These are phyloP conservation scores for Xylariaceae sp. DNA, from an alignment of 2,329 filamentous ascomycete genomes.

Conservation along the genomic window DNA sequence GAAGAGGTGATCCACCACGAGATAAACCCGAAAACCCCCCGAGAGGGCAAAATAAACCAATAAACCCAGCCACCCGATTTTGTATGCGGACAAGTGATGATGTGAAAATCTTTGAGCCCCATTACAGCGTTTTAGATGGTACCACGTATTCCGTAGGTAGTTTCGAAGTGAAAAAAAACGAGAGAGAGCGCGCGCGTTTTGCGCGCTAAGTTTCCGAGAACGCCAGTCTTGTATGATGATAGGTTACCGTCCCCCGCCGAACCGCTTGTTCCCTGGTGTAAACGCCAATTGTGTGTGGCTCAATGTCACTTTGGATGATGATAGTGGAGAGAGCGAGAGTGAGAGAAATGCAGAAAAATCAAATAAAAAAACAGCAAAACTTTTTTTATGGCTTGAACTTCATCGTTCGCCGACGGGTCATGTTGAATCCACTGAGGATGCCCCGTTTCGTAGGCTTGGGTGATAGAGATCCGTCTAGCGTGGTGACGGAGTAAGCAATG, in stretches of 20 bases:
- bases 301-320: slow-evolving; percentile 3
- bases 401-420: slow-evolving; percentile 39
- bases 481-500: slow-evolving; percentile 21
- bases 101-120: slow-evolving; percentile 1
- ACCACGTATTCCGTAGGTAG: slow-evolving; percentile 1
- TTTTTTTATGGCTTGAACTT: slow-evolving; percentile 25
- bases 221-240: slow-evolving; percentile 15
- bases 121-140: slow-evolving; percentile 6
- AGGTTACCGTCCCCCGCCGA: neutral
- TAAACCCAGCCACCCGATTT: slow-evolving; percentile 11
- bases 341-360: neutral
- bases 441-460: slow-evolving; percentile 28
- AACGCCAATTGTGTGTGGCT: neutral
- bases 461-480: slow-evolving; percentile 18
- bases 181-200: neutral
- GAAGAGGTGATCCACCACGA: neutral
- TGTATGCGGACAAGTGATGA: neutral
- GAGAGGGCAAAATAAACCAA: slow-evolving; percentile 3
- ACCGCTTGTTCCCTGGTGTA: neutral
- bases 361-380: neutral
- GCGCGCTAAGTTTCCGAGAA: slow-evolving; percentile 15
- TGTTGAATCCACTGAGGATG: slow-evolving; percentile 34
- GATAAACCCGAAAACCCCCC: slow-evolving; percentile 1
- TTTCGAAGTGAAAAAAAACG: neutral
- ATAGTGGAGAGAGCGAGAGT: slow-evolving; percentile 3